Base-by-base conservation (phyloP, 176 grass and related monocot species). In the Hordeum vulgare region DNA sequence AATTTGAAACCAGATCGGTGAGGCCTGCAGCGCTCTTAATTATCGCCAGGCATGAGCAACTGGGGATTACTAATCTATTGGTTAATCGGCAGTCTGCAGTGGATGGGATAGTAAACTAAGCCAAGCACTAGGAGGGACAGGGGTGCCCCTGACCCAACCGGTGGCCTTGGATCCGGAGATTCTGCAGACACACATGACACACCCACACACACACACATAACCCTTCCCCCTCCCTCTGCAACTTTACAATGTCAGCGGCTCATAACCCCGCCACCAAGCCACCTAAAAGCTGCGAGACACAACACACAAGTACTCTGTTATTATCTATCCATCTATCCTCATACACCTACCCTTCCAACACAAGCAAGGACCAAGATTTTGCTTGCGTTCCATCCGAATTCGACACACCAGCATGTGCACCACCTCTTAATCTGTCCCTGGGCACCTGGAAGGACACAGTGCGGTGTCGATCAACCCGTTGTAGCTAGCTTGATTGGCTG, bases 101-200 rank as follows among this genome's bases (percentile, higher is more conserved):
- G 51, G 45, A 60, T 31, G 58, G 61, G 8, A 74, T 90, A 80
- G 83, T 90, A 83, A 92, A 89, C 83, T 78, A 86, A 56, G 85
- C 83, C 68, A 86, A 86, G 47, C 59, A 33, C 66, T 58, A 35
- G 45, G 79, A 82, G 79, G 49, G 80, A 79, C 84, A 75, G 60
- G 66, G 80, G 67, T 75, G 58, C 66, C 8, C 75, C 87, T 89
- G 82, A 81, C 78, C 88, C 82, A 87, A 76, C 85, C 66, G 78
- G 81, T 79, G 88, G 82, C 83, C 88, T 90, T 80, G 91, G 91
- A 94, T 94, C 91, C 91, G 91, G 91, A 94, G 91, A 94, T 90
- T 90, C 83, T 77, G 86, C 88, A 82, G 78, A 86, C 83, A 86
- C 78, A 85, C 82, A 80, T 67, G 77, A 61, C 76, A 15, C 66